Evolutionary conservation across 768 basidiomycete species (phyloP).

Genomic region (Lactifluus hygrophoroides): DNA sequence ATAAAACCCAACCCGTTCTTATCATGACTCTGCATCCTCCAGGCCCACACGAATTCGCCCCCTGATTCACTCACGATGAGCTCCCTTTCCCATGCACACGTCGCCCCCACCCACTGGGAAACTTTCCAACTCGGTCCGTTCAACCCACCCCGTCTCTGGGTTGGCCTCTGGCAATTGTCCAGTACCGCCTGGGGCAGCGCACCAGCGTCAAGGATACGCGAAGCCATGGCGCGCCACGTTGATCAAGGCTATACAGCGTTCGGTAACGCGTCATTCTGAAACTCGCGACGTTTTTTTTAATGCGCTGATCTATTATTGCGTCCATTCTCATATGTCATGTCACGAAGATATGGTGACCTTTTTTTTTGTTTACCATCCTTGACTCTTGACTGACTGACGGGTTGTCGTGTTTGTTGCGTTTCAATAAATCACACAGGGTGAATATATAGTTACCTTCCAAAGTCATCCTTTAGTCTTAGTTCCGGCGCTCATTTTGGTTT

Average conservation of each 20-base stretch:
- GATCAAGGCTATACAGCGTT: constrained; percentile 57
- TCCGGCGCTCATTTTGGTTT: constrained; percentile 3
- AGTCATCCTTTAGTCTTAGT: neutral
- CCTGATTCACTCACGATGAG: too few species aligned
- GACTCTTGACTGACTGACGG: too few species aligned
- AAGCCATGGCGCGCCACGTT: constrained; percentile 57
- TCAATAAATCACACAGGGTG: too few species aligned
- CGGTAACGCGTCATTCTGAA: constrained; percentile 31
- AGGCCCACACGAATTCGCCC: too few species aligned
- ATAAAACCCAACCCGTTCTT: too few species aligned
- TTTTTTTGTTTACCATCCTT: neutral
- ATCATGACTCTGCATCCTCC: too few species aligned
- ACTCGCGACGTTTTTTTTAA: constrained; percentile 6
- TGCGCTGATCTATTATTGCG: constrained; percentile 7
- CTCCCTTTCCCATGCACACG: neutral
- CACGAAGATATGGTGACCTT: constrained; percentile 46
- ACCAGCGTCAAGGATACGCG: constrained; percentile 51
- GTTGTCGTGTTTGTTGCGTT: too few species aligned
- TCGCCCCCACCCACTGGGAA: constrained; percentile 22
- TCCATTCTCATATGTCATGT: neutral
- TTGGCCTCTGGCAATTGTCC: constrained; percentile 79
- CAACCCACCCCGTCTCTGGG: constrained; percentile 57
- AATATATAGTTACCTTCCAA: neutral
- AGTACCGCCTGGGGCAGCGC: constrained; percentile 82
- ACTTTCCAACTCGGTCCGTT: constrained; percentile 50